Evolutionary conservation across 23 red algal genomes (phyloP), one percentile per base, ranked within the genome.

Genomic region (Gracilaria vermiculophylla): DNA sequence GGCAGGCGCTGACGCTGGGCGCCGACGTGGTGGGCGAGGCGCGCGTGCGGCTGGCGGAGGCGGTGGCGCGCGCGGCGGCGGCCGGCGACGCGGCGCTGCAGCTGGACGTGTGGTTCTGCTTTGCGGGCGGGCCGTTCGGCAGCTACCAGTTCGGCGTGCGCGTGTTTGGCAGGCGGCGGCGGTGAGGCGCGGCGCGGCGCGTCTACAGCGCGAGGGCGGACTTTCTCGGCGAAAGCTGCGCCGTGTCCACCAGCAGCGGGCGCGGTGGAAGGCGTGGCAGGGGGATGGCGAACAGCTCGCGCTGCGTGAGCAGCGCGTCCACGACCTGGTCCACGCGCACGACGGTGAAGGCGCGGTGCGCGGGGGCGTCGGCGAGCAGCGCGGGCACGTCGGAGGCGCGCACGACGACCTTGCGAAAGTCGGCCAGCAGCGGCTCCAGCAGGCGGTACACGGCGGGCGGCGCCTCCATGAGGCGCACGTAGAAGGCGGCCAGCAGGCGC

Each of bases 401-500:
- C 3, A 94, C 69, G 7, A 87, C 83, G 1, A 97, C 23, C 34
- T 89, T 88, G 34, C 95, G 88, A 81, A 71, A 97, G 69, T 97
- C 95, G 28, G 70, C 65, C 27, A 90, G 80, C 74, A 97, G 28
- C 1, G 89, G 89, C 43, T 97, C 95, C 35, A 97, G 77, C 51
- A 66, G 40, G 0, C 52, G 39, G 53, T 94, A 94, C 12, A 97
- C 84, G 28, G 27, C 42, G 20, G 53, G 28, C 3, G 85, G 72
- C 15, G 62, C 50, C 58, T 72, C 87, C 33, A 87, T 78, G 0
- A 97, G 43, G 51, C 95, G 88, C 41, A 89, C 47, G 51, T 97
- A 97, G 57, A 94, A 93, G 13, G 95, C 95, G 9, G 69, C 95
- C n/a, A 97, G 80, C 15, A 89, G 55, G 41, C 69, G 73, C 3